Evolutionary conservation across 2,329 filamentous ascomycete genomes (phyloP).

Genomic region (Fusarium equiseti): DNA sequence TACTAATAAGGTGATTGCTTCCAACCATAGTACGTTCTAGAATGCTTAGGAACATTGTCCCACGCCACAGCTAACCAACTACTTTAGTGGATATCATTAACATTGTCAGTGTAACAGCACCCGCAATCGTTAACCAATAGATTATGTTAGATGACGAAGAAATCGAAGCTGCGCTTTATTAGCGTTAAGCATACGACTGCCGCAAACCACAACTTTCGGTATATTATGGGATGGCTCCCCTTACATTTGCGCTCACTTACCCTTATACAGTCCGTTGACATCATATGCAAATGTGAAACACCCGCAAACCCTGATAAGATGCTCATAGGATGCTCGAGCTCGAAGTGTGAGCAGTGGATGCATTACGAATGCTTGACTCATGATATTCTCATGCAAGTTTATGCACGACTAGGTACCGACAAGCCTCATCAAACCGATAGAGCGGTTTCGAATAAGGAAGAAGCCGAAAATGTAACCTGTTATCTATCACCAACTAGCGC

Average conservation of each 20-base stretch:
- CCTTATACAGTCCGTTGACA: conserved; percentile 50
- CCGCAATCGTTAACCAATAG: conserved; percentile 71
- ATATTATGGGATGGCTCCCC: too few relatives aligned
- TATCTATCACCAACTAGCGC: too few relatives aligned
- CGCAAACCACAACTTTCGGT: conserved; percentile 65
- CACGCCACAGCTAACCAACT: too few relatives aligned
- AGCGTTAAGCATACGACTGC: conserved; percentile 73
- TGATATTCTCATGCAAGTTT: conserved; percentile 63
- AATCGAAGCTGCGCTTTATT: conserved; percentile 69
- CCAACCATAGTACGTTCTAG: conserved; percentile 66
- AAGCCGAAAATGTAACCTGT: too few relatives aligned
- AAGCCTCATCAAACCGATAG: conserved; percentile 59
- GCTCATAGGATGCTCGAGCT: conserved; percentile 67
- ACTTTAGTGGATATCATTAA: conserved; percentile 69
- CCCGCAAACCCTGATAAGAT: conserved; percentile 72
- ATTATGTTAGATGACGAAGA: conserved; percentile 75
- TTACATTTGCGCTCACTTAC: too few relatives aligned
- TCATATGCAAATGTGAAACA: conserved; percentile 68
- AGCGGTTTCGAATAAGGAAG: conserved; percentile 51
- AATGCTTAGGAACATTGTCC: neutral
- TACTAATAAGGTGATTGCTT: conserved; percentile 74
- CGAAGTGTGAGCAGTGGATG: conserved; percentile 69
- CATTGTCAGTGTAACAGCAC: conserved; percentile 74
- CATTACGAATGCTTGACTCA: conserved; percentile 71
- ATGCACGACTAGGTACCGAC: conserved; percentile 61